These are phyloP conservation scores for Cyberlindnera japonica DNA, from an alignment of 805 yeast genomes.

Conservation along the genomic window DNA sequence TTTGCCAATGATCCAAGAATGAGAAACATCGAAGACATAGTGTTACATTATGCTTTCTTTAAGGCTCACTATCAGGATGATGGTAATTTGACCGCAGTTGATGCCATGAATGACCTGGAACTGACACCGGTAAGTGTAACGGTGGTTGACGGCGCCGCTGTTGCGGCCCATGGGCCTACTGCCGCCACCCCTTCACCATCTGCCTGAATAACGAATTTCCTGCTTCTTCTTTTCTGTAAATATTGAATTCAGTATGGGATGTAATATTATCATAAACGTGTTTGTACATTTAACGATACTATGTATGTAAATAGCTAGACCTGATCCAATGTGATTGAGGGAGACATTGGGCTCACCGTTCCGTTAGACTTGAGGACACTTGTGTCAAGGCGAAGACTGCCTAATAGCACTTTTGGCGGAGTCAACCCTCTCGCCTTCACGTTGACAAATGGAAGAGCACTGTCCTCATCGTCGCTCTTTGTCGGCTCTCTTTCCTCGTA, in stretches of 20 bases:
- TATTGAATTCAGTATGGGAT: background rate
- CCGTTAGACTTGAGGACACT: constrained; percentile 1
- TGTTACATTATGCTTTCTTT: constrained; percentile 90
- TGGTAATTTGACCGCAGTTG: constrained; percentile 32
- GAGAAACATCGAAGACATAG: constrained; percentile 86
- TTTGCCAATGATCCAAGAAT: constrained; percentile 89
- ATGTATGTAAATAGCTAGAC: background rate
- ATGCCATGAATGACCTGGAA: constrained; percentile 25
- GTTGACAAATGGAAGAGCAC: background rate
- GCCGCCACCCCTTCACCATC: background rate
- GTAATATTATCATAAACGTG: too few species aligned
- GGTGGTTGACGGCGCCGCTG: constrained; percentile 7
- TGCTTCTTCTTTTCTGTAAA: background rate
- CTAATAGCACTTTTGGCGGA: constrained; percentile 9
- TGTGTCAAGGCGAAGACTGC: constrained; percentile 14
- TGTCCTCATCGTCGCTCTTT: constrained; percentile 9
- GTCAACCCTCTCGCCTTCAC: constrained; percentile 1
- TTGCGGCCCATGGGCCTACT: constrained; percentile 4
- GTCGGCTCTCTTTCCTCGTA: constrained; percentile 26
- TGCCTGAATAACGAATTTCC: too few species aligned
- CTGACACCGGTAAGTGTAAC: constrained; percentile 22
- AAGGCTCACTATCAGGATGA: constrained; percentile 46
- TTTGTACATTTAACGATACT: too few species aligned
- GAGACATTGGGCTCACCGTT: constrained; percentile 18
- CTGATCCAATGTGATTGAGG: constrained; percentile 21